phyloP scores from a whole-genome alignment of 805 yeast species.

The Blastobotrys parvus region DNA sequence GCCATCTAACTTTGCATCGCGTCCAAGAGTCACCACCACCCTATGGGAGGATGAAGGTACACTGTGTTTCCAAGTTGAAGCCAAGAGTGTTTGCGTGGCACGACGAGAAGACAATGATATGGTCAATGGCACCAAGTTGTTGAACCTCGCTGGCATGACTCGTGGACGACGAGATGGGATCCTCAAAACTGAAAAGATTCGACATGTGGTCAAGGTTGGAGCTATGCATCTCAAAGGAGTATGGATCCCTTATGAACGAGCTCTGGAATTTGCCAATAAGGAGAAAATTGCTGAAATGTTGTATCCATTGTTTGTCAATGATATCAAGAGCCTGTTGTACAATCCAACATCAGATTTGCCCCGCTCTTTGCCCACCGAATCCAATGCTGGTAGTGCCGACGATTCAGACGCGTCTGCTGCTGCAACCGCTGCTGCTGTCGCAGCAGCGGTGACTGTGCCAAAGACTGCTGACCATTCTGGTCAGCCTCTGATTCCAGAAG shows the following conservation, averaged over 20 bases:
- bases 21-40: constrained; percentile 66
- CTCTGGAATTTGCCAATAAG: constrained; percentile 72
- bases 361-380: background rate
- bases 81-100: constrained; percentile 70
- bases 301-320: constrained; percentile 65
- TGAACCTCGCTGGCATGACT: constrained; percentile 81
- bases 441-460: background rate
- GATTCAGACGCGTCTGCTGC: background rate
- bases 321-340: constrained; percentile 43
- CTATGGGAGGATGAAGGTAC: constrained; percentile 89
- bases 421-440: background rate
- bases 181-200: constrained; percentile 62
- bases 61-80: constrained; percentile 77
- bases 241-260: constrained; percentile 84
- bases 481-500: background rate
- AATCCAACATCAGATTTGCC: constrained; percentile 19
- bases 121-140: constrained; percentile 77
- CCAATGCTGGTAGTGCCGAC: background rate
- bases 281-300: constrained; percentile 63
- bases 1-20: constrained; percentile 28
- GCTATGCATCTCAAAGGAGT: constrained; percentile 85
- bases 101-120: constrained; percentile 78
- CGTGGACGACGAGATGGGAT: constrained; percentile 83
- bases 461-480: background rate
- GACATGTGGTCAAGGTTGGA: constrained; percentile 79